Conservation (phyloP, 2,329 filamentous ascomycete species). For the Ophiostoma perfectum region DNA sequence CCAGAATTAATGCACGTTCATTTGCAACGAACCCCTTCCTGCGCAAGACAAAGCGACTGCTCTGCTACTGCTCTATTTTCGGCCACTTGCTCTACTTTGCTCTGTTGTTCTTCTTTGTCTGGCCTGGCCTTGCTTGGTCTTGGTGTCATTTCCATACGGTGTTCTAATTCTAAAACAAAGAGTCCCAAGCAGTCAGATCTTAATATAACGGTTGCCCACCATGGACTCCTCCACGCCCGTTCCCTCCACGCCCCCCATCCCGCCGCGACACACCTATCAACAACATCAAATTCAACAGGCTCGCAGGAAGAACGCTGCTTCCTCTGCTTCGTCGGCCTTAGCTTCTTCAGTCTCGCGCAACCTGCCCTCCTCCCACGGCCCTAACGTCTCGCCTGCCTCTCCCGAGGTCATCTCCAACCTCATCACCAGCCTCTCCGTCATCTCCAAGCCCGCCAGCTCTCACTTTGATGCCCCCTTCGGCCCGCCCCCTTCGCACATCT, state of each 20-base stretch:
- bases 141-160: conserved; percentile 4
- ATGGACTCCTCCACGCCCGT: conserved; percentile 24
- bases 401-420: conserved; percentile 65
- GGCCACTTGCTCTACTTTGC: conserved; percentile 13
- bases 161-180: conserved; percentile 10
- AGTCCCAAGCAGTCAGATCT: conserved; percentile 13
- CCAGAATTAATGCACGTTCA: conserved; percentile 8
- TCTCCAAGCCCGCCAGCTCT: conserved; percentile 60
- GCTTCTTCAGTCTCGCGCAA: conserved; percentile 18
- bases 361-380: conserved; percentile 23
- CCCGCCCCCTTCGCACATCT: conserved; percentile 33
- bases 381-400: conserved; percentile 24
- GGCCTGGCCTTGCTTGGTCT: background rate
- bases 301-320: conserved; percentile 30
- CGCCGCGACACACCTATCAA: conserved; percentile 29
- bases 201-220: conserved; percentile 16
- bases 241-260: conserved; percentile 28
- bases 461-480: conserved; percentile 60
- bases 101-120: background rate
- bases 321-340: conserved; percentile 6
- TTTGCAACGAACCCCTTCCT: conserved; percentile 11
- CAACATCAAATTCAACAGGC: conserved; percentile 30
- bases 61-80: conserved; percentile 15
- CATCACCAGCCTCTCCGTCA: conserved; percentile 66
- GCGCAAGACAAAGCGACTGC: background rate